Percentiles rank a stretch among this genome's conserved stretches.
Conservation (phyloP, 495 filamentous ascomycete species). For the Pyrenula massariospora region DNA sequence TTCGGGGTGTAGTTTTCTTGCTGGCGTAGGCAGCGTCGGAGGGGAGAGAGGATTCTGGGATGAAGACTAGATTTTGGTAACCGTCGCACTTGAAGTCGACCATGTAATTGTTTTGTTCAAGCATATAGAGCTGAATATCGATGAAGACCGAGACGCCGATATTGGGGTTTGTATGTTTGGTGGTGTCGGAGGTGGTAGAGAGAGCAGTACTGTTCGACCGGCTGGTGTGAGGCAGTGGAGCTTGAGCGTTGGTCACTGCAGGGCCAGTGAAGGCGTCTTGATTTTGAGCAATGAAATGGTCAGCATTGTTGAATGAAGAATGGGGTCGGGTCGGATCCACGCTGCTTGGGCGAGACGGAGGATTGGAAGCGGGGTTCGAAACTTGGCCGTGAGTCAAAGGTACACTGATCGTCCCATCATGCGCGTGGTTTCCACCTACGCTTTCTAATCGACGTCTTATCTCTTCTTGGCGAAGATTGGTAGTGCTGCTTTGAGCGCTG, state of each 20-base stretch:
- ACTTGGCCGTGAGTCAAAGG: too few relatives aligned
- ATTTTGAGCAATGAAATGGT: conserved; percentile 12
- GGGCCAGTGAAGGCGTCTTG: conserved; percentile 11
- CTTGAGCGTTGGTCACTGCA: conserved; percentile 9
- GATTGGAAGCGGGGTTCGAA: not conserved
- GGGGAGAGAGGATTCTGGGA: conserved; percentile 1
- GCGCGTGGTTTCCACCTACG: conserved; percentile 24
- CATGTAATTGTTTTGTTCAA: conserved; percentile 86
- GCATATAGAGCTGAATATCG: conserved; percentile 92
- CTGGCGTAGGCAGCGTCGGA: conserved; percentile 16
- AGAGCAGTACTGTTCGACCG: conserved; percentile 15
- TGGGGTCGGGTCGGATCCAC: not conserved
- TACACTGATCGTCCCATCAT: conserved; percentile 1
- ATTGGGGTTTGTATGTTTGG: conserved; percentile 16
- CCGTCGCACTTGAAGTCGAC: conserved; percentile 99
- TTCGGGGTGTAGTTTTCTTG: conserved; percentile 2
- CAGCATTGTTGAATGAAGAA: conserved; percentile 19
- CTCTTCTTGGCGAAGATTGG: conserved; percentile 33
- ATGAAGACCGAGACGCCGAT: conserved; percentile 63
- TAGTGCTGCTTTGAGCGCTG: conserved; percentile 44
- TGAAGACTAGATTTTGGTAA: conserved; percentile 69
- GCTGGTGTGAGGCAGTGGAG: conserved; percentile 13
- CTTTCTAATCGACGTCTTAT: conserved; percentile 33
- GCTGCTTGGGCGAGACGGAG: not conserved
- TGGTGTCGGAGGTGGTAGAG: conserved; percentile 29